These are phyloP conservation scores for Sphagnum tenellum DNA, from an alignment of 225 moss, liverwort and hornwort species.

Conservation along the genomic window DNA sequence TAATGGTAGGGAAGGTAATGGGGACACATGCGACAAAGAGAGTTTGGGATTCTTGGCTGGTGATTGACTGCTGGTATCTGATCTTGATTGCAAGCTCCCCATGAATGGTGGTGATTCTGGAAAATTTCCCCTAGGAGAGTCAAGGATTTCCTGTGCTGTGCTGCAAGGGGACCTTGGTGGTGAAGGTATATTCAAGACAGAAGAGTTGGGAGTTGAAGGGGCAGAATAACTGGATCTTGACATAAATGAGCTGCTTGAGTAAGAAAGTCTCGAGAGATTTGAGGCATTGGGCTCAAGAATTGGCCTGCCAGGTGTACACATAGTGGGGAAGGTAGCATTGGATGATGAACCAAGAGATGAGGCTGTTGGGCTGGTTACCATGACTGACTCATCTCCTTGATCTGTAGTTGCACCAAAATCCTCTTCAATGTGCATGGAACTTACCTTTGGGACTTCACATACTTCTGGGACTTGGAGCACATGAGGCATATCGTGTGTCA, in stretches of 20 bases:
- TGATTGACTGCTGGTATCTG: constrained; percentile 12
- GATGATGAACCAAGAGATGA: constrained; percentile 23
- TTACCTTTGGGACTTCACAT: no score
- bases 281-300: constrained; percentile 24
- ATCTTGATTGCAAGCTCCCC: background rate
- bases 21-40: constrained; percentile 25
- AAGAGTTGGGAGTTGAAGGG: constrained; percentile 21
- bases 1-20: constrained; percentile 4
- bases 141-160: constrained; percentile 9
- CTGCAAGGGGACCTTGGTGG: constrained; percentile 30
- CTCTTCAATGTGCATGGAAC: no score
- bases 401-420: constrained; percentile 18
- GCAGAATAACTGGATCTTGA: constrained; percentile 29
- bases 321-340: constrained; percentile 12
- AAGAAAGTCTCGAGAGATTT: constrained; percentile 28
- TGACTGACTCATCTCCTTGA: constrained; percentile 16
- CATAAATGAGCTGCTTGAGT: constrained; percentile 25
- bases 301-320: constrained; percentile 10
- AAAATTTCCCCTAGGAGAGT: constrained; percentile 21
- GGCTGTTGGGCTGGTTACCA: constrained; percentile 10
- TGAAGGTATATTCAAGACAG: constrained; percentile 33
- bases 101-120: background rate
- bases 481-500: constrained; percentile 13
- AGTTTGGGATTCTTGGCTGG: constrained; percentile 27
- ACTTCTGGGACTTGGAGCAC: constrained; percentile 1